Evolutionary conservation across 164 flowering plant genomes (phyloP).

Genomic region (Echeveria elegans): DNA sequence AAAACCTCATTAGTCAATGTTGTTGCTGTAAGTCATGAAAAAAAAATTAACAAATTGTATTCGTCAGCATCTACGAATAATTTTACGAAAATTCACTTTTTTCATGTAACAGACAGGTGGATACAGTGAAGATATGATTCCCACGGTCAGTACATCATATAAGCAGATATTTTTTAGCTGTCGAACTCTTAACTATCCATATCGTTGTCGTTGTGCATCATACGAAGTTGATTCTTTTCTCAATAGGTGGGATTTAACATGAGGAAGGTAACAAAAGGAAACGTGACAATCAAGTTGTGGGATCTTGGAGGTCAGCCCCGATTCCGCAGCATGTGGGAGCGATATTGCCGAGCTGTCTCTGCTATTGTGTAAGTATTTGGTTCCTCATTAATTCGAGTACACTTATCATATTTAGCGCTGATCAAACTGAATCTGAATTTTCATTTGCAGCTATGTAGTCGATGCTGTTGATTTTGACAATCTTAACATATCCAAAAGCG

Average conservation of each 20-base stretch:
- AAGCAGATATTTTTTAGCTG: no score
- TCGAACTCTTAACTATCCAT: not conserved
- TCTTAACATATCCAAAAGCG: constrained; percentile 27
- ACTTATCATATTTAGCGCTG: not conserved
- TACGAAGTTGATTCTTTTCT: not conserved
- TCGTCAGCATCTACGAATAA: constrained; percentile 1
- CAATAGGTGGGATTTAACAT: constrained; percentile 91
- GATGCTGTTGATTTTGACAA: constrained; percentile 36
- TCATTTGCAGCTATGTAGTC: constrained; percentile 28
- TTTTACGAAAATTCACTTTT: not conserved
- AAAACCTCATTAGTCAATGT: constrained; percentile 95
- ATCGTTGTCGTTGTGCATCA: not conserved
- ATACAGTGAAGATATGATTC: constrained; percentile 97
- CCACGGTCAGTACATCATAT: constrained; percentile 51
- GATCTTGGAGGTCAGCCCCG: constrained; percentile 98
- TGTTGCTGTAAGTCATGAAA: constrained; percentile 57
- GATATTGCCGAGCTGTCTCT: constrained; percentile 92
- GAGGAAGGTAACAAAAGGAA: constrained; percentile 93
- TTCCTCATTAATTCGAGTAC: not conserved
- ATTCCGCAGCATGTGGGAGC: constrained; percentile 98
- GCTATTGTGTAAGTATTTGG: constrained; percentile 60
- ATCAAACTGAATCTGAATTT: not conserved
- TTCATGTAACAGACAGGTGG: constrained; percentile 65
- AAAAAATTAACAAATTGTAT: not conserved
- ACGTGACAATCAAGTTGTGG: constrained; percentile 91